phyloP scores from a whole-genome alignment of 179 eudicot genomes.

The Silene noctiflora region DNA sequence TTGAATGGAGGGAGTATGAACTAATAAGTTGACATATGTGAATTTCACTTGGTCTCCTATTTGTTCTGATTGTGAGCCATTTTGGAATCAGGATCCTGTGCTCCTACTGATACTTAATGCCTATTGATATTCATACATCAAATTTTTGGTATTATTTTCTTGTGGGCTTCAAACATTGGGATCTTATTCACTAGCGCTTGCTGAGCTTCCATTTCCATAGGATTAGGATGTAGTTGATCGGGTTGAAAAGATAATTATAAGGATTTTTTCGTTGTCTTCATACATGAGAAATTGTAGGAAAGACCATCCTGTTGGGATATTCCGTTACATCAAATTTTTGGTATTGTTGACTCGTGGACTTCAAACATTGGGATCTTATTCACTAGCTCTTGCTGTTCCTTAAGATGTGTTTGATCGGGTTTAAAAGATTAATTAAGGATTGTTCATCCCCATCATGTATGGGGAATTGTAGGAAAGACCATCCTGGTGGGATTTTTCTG shows the following conservation, averaged over 20 bases:
- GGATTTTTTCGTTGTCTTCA: neutral
- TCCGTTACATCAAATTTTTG: neutral
- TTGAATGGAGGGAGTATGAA: slow-evolving; percentile 1
- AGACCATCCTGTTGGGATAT: neutral
- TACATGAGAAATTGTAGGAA: neutral
- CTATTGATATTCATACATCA: neutral
- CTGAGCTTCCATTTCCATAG: neutral
- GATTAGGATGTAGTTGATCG: neutral
- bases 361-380: slow-evolving; percentile 5
- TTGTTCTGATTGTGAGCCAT: neutral
- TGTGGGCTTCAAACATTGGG: neutral
- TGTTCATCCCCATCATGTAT: neutral
- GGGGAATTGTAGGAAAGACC: neutral
- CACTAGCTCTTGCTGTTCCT: neutral
- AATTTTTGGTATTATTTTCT: too few relatives aligned
- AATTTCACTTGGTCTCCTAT: neutral
- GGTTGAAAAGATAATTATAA: neutral
- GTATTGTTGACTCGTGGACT: neutral
- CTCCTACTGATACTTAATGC: neutral
- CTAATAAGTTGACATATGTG: neutral
- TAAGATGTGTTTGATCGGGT: neutral
- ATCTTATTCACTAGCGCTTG: slow-evolving; percentile 7
- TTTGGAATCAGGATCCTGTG: neutral
- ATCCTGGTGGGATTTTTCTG: neutral
- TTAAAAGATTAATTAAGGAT: neutral